phyloP scores from a whole-genome alignment of 768 basidiomycete species.

The Baorangia bicolor region DNA sequence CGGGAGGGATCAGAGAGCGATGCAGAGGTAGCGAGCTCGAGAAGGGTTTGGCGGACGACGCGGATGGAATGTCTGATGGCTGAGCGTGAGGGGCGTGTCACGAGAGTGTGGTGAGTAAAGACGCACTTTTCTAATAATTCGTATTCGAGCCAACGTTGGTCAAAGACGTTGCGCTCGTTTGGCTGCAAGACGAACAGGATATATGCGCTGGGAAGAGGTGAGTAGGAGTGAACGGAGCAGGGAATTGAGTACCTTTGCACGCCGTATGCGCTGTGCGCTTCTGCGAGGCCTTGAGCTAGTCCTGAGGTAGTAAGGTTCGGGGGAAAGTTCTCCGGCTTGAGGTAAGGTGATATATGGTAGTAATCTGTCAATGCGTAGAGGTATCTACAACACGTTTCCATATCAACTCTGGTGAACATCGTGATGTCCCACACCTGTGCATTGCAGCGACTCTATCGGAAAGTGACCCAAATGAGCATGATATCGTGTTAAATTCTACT shows the following conservation, averaged over 20 bases:
- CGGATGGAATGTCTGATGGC: conserved; percentile 65
- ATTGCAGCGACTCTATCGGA: conserved; percentile 65
- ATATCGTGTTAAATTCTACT: conserved; percentile 98
- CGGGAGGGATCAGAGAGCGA: conserved; percentile 46
- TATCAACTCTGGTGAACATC: background rate
- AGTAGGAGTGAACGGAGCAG: background rate
- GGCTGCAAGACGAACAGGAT: conserved; percentile 90
- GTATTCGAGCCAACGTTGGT: conserved; percentile 88
- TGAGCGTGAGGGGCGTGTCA: background rate
- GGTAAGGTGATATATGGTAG: conserved; percentile 53
- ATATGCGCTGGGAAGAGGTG: conserved; percentile 36
- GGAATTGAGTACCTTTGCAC: conserved; percentile 35
- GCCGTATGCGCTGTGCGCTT: conserved; percentile 75
- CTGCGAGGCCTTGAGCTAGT: conserved; percentile 72
- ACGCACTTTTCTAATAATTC: conserved; percentile 75
- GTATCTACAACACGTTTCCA: conserved; percentile 49
- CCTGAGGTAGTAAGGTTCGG: conserved; percentile 67
- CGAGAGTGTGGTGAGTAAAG: background rate
- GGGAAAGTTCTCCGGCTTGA: conserved; percentile 63
- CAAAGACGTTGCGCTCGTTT: conserved; percentile 91
- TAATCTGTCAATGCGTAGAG: conserved; percentile 65
- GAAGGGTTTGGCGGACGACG: conserved; percentile 73
- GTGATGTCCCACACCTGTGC: conserved; percentile 66
- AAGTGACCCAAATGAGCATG: conserved; percentile 83
- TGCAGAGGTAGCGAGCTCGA: conserved; percentile 61